Base-by-base conservation (phyloP, 352 stramenopile species). In the Blastocystis sp. region DNA sequence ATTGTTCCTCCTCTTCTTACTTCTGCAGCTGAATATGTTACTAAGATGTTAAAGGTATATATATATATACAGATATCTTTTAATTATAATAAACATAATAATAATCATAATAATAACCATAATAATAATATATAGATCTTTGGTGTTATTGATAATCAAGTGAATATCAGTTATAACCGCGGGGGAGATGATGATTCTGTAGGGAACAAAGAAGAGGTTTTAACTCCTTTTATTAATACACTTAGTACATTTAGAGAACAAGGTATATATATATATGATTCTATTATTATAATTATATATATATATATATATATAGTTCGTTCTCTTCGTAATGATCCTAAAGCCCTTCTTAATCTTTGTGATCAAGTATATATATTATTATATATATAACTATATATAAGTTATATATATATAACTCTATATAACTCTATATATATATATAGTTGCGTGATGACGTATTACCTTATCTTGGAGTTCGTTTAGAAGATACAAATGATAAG, bases 211-310 rank as follows among this genome's bases (percentile, higher is more conserved):
- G 80, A 88, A 68, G 77, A 69, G 42, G 70, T 86, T 11, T 64
- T 90, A 10, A 73, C 75, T 27, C 82, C 81, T 0, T 71, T 90
- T 21, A 65, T 92, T n/a, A 79, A 92, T 57, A 83, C 82, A 47
- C 79, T 90, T 41, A 76, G 75, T 13, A 68, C 80, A 47, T 90
- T 91, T 71, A 4, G 4, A 27, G 18, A 25, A 5, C 2, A 5
- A 2, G 36, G 36, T 42, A 18, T 42, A 5, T 21, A 42, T 5
- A 25, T 42, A 5, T 5, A 42, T 42, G 5, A 5, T 5, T 5
- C 36, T 25, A 21, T 25, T 5, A 42, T 5, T 5, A 5, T 19
- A 16, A 34, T 2, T 41, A 2, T 48, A 48, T 48, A 28, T 30
- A 48, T 19, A 4, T 4, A 41, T 25, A 4, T 9, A 10, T 10